Percentiles rank a stretch among this genome's conserved stretches.
Evolutionary conservation across 1,284 basidiomycete genomes (phyloP).

Genomic region (Trichosporon sp.): DNA sequence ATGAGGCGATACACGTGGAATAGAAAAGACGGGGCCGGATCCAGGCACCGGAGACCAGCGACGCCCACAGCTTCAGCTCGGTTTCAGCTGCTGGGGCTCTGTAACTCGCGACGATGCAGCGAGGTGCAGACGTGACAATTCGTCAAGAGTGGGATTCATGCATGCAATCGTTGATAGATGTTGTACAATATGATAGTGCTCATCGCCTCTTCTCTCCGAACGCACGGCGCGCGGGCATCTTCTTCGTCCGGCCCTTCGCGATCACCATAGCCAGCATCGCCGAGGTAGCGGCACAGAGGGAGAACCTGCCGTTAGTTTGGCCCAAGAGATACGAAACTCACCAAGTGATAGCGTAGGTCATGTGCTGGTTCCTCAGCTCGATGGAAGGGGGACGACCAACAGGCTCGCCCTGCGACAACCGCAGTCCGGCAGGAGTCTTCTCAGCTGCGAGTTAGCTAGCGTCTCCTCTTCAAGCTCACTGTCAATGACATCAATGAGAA

Average conservation of each 20-base stretch:
- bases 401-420: conserved; percentile 70
- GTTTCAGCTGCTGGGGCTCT: background rate
- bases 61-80: background rate
- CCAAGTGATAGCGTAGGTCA: conserved; percentile 96
- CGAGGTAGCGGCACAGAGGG: conserved; percentile 50
- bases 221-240: conserved; percentile 14
- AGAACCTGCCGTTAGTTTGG: conserved; percentile 44
- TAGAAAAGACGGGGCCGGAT: background rate
- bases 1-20: conserved; percentile 1
- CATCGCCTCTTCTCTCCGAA: conserved; percentile 6
- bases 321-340: conserved; percentile 37
- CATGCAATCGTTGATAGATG: background rate
- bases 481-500: conserved; percentile 73
- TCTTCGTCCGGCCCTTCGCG: conserved; percentile 31
- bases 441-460: conserved; percentile 57
- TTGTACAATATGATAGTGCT: conserved; percentile 4
- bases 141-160: background rate
- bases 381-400: conserved; percentile 79
- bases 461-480: conserved; percentile 19
- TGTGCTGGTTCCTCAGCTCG: conserved; percentile 89
- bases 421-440: conserved; percentile 63
- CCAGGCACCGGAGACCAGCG: conserved; percentile 1
- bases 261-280: conserved; percentile 50
- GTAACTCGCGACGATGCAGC: background rate
- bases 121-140: background rate